Conservation (phyloP, 768 basidiomycete genomes). For the Cystobasidium ongulense region DNA sequence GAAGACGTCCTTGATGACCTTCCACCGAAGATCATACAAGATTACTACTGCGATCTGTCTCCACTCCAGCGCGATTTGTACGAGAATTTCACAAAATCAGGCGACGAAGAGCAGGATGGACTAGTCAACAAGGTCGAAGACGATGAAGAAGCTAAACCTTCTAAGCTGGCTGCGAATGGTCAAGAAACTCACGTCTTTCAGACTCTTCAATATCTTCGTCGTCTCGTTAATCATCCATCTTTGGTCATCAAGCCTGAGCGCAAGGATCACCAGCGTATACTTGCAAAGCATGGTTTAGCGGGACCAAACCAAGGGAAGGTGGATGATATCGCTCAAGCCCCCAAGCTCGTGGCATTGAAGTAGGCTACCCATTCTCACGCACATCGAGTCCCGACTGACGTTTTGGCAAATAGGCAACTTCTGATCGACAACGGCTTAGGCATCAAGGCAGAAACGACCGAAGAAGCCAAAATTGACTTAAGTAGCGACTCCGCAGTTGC, state of each 20-base stretch:
- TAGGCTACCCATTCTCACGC: conserved; percentile 46
- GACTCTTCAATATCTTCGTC: conserved; percentile 88
- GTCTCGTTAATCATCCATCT: conserved; percentile 94
- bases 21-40: conserved; percentile 98
- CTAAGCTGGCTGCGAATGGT: conserved; percentile 43
- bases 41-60: conserved; percentile 96
- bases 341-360: conserved; percentile 85
- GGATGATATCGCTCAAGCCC: conserved; percentile 79
- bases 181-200: conserved; percentile 86
- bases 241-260: conserved; percentile 71
- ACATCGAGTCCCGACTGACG: background rate
- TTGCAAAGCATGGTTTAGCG: conserved; percentile 47
- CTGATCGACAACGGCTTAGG: conserved; percentile 92
- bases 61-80: conserved; percentile 88
- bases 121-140: conserved; percentile 44
- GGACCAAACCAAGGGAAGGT: conserved; percentile 46
- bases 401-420: conserved; percentile 61
- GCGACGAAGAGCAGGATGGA: conserved; percentile 45
- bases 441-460: conserved; percentile 52
- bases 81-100: conserved; percentile 65
- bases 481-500: conserved; percentile 55
- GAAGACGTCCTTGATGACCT: conserved; percentile 93
- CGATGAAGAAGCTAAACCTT: conserved; percentile 48
- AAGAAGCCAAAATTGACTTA: conserved; percentile 49
- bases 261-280: conserved; percentile 54